Conservation (phyloP, 2,329 filamentous ascomycete genomes). For the Botryotinia calthae region DNA sequence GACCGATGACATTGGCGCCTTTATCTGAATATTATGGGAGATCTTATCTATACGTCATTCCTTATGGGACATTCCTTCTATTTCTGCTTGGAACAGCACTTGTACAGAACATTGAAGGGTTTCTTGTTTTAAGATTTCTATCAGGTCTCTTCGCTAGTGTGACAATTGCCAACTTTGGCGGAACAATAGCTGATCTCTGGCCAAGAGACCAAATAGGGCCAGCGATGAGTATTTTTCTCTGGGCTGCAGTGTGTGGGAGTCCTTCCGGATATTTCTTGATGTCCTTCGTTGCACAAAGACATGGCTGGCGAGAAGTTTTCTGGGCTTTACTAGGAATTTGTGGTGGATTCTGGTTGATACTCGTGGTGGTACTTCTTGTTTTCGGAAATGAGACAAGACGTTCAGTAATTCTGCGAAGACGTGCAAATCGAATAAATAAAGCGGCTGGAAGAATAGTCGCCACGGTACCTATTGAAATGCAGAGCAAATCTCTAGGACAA, state of each 20-base stretch:
- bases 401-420: slow-evolving; percentile 17
- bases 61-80: slow-evolving; percentile 51
- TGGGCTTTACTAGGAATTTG: slow-evolving; percentile 26
- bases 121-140: slow-evolving; percentile 45
- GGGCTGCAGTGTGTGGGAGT: slow-evolving; percentile 45
- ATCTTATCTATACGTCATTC: slow-evolving; percentile 44
- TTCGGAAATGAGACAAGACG: slow-evolving; percentile 22
- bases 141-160: slow-evolving; percentile 46
- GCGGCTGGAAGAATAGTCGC: neutral
- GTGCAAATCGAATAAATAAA: slow-evolving; percentile 9
- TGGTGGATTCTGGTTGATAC: slow-evolving; percentile 24
- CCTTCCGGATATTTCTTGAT: slow-evolving; percentile 39
- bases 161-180: slow-evolving; percentile 43
- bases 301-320: slow-evolving; percentile 23
- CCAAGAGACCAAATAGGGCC: slow-evolving; percentile 30
- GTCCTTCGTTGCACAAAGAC: slow-evolving; percentile 22
- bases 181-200: slow-evolving; percentile 33
- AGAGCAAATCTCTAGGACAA: slow-evolving; percentile 13
- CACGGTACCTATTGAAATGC: slow-evolving; percentile 10
- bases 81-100: slow-evolving; percentile 46
- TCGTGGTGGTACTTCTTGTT: slow-evolving; percentile 13
- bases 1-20: slow-evolving; percentile 39
- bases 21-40: slow-evolving; percentile 45
- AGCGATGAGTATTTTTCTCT: slow-evolving; percentile 43
- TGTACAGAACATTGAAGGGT: slow-evolving; percentile 43